These are phyloP conservation scores for Mallotus japonicus DNA, from an alignment of 441 rosid genomes.

Conservation along the genomic window DNA sequence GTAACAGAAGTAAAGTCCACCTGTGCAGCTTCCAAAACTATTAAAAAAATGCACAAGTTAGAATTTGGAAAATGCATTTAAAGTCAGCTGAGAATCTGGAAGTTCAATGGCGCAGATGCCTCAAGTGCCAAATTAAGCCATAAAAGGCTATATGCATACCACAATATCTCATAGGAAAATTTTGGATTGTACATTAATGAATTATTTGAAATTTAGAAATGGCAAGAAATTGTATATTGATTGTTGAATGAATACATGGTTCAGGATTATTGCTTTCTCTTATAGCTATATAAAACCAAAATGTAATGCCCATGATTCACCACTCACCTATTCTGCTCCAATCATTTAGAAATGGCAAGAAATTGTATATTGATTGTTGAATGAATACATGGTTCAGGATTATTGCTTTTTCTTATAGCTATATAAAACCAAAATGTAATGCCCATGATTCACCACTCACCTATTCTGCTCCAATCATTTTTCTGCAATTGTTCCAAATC, in stretches of 20 bases:
- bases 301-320: no score
- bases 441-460: no score
- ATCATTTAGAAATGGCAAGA: not conserved
- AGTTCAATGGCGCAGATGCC: not conserved
- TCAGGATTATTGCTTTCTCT: no score
- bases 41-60: not conserved
- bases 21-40: constrained; percentile 36
- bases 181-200: not conserved
- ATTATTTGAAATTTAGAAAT: not conserved
- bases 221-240: not conserved
- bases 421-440: no score
- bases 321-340: no score
- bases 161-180: not conserved
- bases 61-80: not conserved
- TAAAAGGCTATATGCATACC: not conserved
- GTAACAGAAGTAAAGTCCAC: constrained; percentile 86
- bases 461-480: no score
- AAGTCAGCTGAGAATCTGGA: constrained; percentile 13
- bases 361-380: not conserved
- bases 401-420: no score
- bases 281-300: no score
- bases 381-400: no score
- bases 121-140: constrained; percentile 4
- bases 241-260: no score
- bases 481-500: no score